Evolutionary conservation across 345 rosid species (phyloP).

Genomic region (Pistacia atlantica): DNA sequence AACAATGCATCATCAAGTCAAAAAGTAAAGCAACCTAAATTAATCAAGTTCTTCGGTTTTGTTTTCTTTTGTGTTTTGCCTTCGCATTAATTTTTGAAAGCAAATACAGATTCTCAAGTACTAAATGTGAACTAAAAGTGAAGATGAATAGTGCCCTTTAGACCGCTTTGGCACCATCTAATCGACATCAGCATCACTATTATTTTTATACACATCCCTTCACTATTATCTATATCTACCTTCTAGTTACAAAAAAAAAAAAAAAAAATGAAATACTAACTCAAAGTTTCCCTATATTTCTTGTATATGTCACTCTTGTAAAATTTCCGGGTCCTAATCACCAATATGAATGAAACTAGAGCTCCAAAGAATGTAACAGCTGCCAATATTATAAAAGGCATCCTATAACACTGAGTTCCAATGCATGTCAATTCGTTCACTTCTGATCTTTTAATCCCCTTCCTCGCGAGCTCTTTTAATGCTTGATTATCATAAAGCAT

Average conservation of each 20-base stretch:
- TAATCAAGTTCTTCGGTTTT: no score
- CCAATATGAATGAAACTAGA: conserved; percentile 57
- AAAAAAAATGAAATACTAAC: neutral
- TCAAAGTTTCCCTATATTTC: conserved; percentile 51
- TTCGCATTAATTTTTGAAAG: neutral
- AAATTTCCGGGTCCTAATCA: conserved; percentile 67
- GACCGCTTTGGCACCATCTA: neutral
- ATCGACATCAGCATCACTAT: no score
- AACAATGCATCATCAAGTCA: neutral
- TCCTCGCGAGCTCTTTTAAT: conserved; percentile 45
- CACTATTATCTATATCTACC: no score
- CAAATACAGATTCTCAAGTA: neutral
- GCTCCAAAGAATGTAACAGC: conserved; percentile 62
- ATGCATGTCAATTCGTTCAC: conserved; percentile 72
- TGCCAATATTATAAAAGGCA: conserved; percentile 57
- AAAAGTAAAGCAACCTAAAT: neutral
- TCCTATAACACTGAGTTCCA: conserved; percentile 62
- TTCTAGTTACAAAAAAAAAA: neutral
- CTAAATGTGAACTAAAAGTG: neutral
- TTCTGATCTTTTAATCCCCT: conserved; percentile 49
- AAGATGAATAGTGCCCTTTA: neutral
- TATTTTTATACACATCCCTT: no score
- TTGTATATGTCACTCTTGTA: conserved; percentile 82
- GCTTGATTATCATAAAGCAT: conserved; percentile 69
- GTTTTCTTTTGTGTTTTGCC: neutral